Evolutionary conservation across 768 basidiomycete species (phyloP), one percentile per base, ranked within the genome.

Genomic region (Fomitopsis pulvina): DNA sequence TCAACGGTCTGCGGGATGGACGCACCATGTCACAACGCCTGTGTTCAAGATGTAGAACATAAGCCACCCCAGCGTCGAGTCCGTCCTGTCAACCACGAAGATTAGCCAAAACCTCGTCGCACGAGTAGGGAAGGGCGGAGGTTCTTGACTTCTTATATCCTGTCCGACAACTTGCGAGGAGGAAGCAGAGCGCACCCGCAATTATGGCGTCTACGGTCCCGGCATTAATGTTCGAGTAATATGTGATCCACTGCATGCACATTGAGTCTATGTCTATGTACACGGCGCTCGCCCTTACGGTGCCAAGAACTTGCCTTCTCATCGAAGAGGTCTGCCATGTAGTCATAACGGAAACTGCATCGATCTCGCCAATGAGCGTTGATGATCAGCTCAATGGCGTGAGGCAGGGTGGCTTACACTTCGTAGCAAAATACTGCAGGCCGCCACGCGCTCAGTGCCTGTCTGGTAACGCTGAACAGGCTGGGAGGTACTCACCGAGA

Each of bases 41-140:
- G 56, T 57, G 34, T 57, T 57, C 11, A 57, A 11, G 4, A 52
- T 52, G 22, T 57, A 57, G n/a, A 57, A 43, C 40, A 57, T 57
- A 24, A 57, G 50, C 27, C 41, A 48, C 39, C 38, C 47, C 24
- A 54, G 41, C 25, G 50, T 47, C 5, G 49, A 52, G 16, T 52
- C 48, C 44, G 45, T 52, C n/a, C 44, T 45, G 25, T 28, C 3
- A 4, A 16, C 14, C 14, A 14, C 34, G 4, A 37, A 14, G 4
- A 37, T 12, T 37, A 16, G 5, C 14, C 14, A 4, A n/a, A 18
- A 6, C 5, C 14, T 5, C 18, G 4, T 12, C 6, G 34, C 14
- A n/a, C n/a, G n/a, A n/a, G n/a, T n/a, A 37, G 20, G 12, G 21
- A 21, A 24, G 2, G 12, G 39, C 18, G 20, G 25, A 3, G 41